Evolutionary conservation across 2,329 filamentous ascomycete genomes (phyloP), one percentile per base, ranked within the genome.

Genomic region (Colletotrichum cordylinicola): DNA sequence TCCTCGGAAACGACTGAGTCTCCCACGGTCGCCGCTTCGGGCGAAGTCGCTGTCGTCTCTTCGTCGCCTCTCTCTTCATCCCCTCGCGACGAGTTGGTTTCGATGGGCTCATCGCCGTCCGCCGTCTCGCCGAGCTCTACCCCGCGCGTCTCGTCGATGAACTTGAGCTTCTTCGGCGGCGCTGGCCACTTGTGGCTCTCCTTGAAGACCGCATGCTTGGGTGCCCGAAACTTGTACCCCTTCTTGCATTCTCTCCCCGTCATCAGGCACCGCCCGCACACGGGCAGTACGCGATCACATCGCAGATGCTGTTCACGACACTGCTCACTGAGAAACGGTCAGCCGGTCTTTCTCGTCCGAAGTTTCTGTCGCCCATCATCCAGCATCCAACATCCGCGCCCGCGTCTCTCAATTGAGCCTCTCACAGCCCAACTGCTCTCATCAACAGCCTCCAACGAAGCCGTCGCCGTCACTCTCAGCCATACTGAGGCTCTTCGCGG

Each of bases 231-330:
- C 72, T 78, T 78, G 72, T 78, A 77, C 7, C 77, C 75, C 31
- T 77, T 78, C 33, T 76, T 72, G 67, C 75, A 78, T 29, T 77
- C 77, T 61, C 72, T 68, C 21, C 75, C 72, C 15, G 72, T 77
- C 67, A 75, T 66, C 66, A 75, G 31, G 31, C 77, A 78, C 12
- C 75, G 77, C 29, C 75, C 76, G 39, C 77, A 78, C 21, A 75
- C 27, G 58, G 77, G 77, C 16, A 78, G 69, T 10, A 71, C 68
- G 56, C 77, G 77, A 33, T 78, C 67, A 86, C 87, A 89, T 82
- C 86, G 87, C 18, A 88, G 79, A 78, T 88, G 87, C 78, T 88
- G 85, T 74, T 87, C 85, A 77, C 87, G 86, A 80, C 87, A 89
- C 62, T 85, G 87, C 78, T 86, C 83, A 79, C 87, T 88, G 79